Base-by-base conservation (phyloP, 2,329 filamentous ascomycete genomes). In the Beauveria rudraprayagi region DNA sequence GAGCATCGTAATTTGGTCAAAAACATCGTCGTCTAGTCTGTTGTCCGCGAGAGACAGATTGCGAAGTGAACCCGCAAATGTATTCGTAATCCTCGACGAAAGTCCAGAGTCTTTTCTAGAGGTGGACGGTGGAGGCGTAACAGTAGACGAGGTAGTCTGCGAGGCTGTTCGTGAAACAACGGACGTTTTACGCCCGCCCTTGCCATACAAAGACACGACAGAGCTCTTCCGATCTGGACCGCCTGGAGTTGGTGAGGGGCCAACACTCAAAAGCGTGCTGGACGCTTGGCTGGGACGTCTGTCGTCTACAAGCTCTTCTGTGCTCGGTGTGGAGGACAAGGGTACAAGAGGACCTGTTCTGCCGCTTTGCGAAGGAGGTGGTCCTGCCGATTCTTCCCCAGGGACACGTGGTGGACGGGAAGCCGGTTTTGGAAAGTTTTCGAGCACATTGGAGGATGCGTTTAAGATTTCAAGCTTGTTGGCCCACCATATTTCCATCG, bases 401-500 rank as follows among this genome's bases (percentile, higher is more conserved):
- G 83, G 83, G 10, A 81, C 73, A 56, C 88, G 85, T 19, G 86
- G 83, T 52, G 85, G 78, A 53, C 90, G 85, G 9, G 88, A 88
- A 1, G 87, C 83, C 24, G 91, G 91, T 70, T 96, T 97, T 1
- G 94, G 94, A 70, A 99, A 97, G 46, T 84, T 86, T 56, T 92
- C 89, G 22, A 99, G 80, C 7, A 97, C 88, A 67, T 99, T 99
- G 11, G 94, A 97, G 0, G 93, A 97, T 14, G 96, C 87, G 68
- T 99, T 99, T 62, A 99, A 82, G 0, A 89, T 93, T 73, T 97
- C 92, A 60, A 99, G 76, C 70, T 89, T 92, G 67, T 88, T 88
- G 56, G 93, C 93, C 80, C 91, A 93, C 94, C 94, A 99, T n/a
- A 99, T 82, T 70, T 99, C 94, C 70, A 90, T 85, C 2, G 94